These are phyloP conservation scores for Fraxinus anomala DNA, from an alignment of 257 asterid genomes.

Conservation along the genomic window DNA sequence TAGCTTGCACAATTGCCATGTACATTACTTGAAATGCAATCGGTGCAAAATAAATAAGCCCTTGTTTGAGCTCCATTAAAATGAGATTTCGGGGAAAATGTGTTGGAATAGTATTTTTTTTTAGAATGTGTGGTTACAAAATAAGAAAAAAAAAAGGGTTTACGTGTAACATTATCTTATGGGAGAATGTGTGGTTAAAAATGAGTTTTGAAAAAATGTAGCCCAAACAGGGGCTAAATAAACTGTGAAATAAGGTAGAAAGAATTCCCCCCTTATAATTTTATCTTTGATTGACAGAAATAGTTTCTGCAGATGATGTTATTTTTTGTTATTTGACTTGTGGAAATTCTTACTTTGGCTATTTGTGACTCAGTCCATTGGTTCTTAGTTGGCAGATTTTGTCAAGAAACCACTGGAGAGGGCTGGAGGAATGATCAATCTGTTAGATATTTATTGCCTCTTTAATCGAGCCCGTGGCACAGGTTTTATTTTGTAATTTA, in stretches of 20 bases:
- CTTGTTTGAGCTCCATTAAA: too few relatives aligned
- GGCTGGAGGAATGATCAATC: constrained; percentile 93
- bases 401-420: constrained; percentile 81
- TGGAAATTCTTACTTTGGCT: constrained; percentile 23
- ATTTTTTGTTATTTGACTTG: neutral
- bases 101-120: too few relatives aligned
- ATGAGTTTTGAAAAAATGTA: too few relatives aligned
- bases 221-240: neutral
- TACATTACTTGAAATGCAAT: neutral
- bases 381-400: constrained; percentile 88
- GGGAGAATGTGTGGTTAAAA: too few relatives aligned
- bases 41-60: neutral
- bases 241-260: constrained; percentile 4
- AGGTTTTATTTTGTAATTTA: constrained; percentile 45
- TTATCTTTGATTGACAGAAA: neutral
- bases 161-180: too few relatives aligned
- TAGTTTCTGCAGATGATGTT: neutral
- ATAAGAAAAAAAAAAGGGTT: too few relatives aligned
- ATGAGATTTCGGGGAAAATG: too few relatives aligned
- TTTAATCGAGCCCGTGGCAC: constrained; percentile 99
- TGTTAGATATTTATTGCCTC: constrained; percentile 89
- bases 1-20: neutral
- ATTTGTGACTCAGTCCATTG: constrained; percentile 23
- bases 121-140: too few relatives aligned
- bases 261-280: neutral